Evolutionary conservation across 164 flowering plant species (phyloP).

Genomic region (Nelumbo lutea): DNA sequence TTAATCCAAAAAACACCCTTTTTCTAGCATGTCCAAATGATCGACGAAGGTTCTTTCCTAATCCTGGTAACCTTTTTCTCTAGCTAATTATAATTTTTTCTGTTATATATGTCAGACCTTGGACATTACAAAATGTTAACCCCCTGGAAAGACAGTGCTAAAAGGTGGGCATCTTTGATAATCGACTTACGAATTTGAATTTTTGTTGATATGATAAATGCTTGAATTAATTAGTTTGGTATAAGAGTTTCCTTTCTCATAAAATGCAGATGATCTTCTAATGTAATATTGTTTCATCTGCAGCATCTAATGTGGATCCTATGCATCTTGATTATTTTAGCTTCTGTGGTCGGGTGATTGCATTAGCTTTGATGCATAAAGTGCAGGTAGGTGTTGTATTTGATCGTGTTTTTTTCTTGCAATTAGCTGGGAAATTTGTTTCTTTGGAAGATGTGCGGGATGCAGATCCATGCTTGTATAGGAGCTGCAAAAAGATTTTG

Average conservation of each 20-base stretch:
- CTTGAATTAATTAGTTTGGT: too few relatives aligned
- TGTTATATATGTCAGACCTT: neutral
- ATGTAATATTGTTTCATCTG: constrained; percentile 21
- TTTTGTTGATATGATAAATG: too few relatives aligned
- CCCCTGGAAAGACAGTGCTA: neutral
- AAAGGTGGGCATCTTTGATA: neutral
- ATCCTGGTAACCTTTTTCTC: constrained; percentile 55
- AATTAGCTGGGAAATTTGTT: constrained; percentile 60
- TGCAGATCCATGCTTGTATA: constrained; percentile 79
- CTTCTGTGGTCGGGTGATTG: constrained; percentile 83
- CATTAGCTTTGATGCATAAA: constrained; percentile 80
- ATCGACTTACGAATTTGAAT: neutral
- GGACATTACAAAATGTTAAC: neutral
- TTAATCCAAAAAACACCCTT: constrained; percentile 72
- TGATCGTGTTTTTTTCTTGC: constrained; percentile 74
- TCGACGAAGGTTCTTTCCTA: constrained; percentile 82
- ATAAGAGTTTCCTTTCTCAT: too few relatives aligned
- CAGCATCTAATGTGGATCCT: constrained; percentile 84
- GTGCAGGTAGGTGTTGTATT: constrained; percentile 81
- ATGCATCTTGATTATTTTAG: constrained; percentile 74
- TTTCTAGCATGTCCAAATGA: constrained; percentile 82
- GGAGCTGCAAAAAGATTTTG: constrained; percentile 72
- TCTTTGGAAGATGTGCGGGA: constrained; percentile 71
- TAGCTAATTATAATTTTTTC: neutral
- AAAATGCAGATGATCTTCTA: constrained; percentile 1